Evolutionary conservation across 2,329 filamentous ascomycete species (phyloP), one percentile per base, ranked within the genome.

Genomic region (Venturia carpophila): DNA sequence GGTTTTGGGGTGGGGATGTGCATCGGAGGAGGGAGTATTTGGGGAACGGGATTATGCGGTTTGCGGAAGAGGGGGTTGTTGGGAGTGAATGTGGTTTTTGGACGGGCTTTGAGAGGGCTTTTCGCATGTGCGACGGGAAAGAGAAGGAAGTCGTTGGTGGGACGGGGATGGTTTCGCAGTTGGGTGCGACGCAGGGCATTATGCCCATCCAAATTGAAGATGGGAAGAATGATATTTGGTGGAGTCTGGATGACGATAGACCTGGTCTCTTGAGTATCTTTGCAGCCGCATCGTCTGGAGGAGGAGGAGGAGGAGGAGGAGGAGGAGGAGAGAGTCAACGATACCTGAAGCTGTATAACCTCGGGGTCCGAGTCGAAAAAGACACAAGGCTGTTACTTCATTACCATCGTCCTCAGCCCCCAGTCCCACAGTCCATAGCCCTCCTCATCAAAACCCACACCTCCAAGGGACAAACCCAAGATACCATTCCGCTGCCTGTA

Each of bases 1-100:
- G 30, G 21, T 39, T 49, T 34, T 30, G 37, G 34, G 39, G 73
- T 34, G 65, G 39, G 39, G 60, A 47, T 41, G 39, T 62, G n/a
- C 39, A 43, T 19, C 43, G 43, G 37, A 30, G 17, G 6, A 24
- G 39, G 43, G 60, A 30, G 37, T 62, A 42, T 62, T 21, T 30
- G 43, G 60, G 37, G 15, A 19, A 41, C 27, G 60, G 60, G 13
- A 9, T 42, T 27, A 15, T 41, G 15, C 17, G 21, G 19, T 30
- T 9, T 30, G 43, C 43, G 11, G n/a, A 30, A 34, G 27, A 27
- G 37, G 17, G 15, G 41, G 39, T 62, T 7, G 60, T 39, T 34
- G 39, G 43, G 7, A 6, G 37, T 17, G 9, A 62, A 19, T 1
- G 3, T 19, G 52, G 52, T 2, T 58, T 58, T n/a, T 58, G 52